These are phyloP conservation scores for Phylloporus sp. DNA, from an alignment of 768 basidiomycete species.

Conservation along the genomic window DNA sequence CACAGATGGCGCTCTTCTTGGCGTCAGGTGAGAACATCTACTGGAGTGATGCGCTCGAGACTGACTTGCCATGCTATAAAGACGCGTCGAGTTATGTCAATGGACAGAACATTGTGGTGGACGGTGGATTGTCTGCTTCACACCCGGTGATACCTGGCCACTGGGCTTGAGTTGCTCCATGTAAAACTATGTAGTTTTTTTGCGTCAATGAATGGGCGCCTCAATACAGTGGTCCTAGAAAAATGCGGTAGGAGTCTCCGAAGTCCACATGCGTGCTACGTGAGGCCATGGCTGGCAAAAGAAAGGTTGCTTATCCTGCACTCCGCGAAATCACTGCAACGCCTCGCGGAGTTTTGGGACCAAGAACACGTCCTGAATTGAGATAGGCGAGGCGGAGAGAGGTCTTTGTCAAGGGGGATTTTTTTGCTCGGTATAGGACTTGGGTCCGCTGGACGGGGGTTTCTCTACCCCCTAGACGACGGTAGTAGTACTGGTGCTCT, in stretches of 20 bases:
- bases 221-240: too few relatives aligned
- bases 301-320: constrained; percentile 1
- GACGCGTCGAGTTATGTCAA: constrained; percentile 92
- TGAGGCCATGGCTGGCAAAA: neutral
- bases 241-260: too few relatives aligned
- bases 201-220: too few relatives aligned
- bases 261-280: neutral
- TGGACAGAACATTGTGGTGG: constrained; percentile 80
- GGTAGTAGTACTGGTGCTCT: neutral
- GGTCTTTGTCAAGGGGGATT: too few relatives aligned
- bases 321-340: constrained; percentile 22
- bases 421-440: too few relatives aligned
- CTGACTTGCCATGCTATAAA: constrained; percentile 26
- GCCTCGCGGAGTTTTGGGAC: constrained; percentile 25
- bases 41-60: constrained; percentile 1
- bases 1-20: constrained; percentile 77
- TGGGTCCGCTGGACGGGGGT: too few relatives aligned
- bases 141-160: constrained; percentile 76
- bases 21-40: constrained; percentile 62
- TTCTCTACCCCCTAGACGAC: too few relatives aligned
- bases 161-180: constrained; percentile 46
- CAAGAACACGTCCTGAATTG: neutral
- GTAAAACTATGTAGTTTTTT: too few relatives aligned
- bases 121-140: constrained; percentile 80
- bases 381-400: too few relatives aligned